phyloP scores from a whole-genome alignment of 2,329 filamentous ascomycete species.

The Aureobasidium zeae region DNA sequence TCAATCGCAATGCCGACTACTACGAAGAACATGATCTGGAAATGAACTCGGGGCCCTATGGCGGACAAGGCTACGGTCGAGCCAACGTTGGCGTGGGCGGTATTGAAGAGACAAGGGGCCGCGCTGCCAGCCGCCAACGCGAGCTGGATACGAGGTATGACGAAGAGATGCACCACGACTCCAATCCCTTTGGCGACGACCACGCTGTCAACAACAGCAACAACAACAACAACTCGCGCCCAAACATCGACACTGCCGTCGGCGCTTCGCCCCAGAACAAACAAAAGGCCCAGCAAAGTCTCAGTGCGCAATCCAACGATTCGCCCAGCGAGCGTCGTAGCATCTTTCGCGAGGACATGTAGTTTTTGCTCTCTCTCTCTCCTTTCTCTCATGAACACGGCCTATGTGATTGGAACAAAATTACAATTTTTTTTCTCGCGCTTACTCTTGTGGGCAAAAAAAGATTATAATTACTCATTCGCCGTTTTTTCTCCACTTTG shows the following conservation, averaged over 20 bases:
- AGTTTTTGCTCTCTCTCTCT: too few relatives aligned
- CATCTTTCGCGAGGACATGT: slow-evolving; percentile 62
- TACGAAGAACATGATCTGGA: slow-evolving; percentile 69
- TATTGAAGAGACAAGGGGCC: slow-evolving; percentile 32
- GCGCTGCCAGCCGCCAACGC: slow-evolving; percentile 42
- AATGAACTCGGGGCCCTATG: slow-evolving; percentile 32
- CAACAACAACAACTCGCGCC: slow-evolving; percentile 66
- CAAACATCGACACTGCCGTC: slow-evolving; percentile 46
- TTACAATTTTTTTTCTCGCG: too few relatives aligned
- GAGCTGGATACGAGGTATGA: slow-evolving; percentile 39
- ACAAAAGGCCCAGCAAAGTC: slow-evolving; percentile 30
- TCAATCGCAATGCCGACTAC: slow-evolving; percentile 46
- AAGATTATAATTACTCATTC: too few relatives aligned
- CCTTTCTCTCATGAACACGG: too few relatives aligned
- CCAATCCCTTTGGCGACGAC: slow-evolving; percentile 65
- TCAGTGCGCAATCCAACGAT: slow-evolving; percentile 33
- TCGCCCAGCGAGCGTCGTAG: slow-evolving; percentile 61
- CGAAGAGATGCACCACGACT: slow-evolving; percentile 33
- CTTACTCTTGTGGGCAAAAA: too few relatives aligned
- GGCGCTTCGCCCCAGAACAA: slow-evolving; percentile 23
- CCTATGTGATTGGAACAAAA: too few relatives aligned
- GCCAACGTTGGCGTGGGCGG: slow-evolving; percentile 19
- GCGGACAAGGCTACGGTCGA: slow-evolving; percentile 31
- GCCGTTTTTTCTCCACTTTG: too few relatives aligned
- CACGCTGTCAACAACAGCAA: slow-evolving; percentile 51